Evolutionary conservation across 768 basidiomycete species (phyloP), one percentile per base, ranked within the genome.

Genomic region (Termitomyces heimii): DNA sequence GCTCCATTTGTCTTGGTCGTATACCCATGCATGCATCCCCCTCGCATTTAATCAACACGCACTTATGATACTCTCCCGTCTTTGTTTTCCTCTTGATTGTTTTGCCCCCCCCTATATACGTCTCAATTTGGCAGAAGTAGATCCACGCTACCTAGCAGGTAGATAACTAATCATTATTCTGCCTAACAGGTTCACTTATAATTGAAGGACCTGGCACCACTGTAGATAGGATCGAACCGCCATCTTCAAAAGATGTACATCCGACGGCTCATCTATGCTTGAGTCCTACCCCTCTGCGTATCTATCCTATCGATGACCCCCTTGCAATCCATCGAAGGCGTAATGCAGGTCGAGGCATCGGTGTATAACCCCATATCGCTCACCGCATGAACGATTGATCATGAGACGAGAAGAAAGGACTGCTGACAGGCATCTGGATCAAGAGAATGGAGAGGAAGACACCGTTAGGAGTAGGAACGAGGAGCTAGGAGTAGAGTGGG

Each of bases 341-440:
- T n/a, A 20, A 32, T 28, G 18, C 8, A 39, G 37, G 12, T 48
- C 13, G 18, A 32, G 31, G 31, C 12, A 32, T 46, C 45, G 28
- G 24, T 46, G 22, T 42, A 51, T 39, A 51, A 34, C 8, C 43
- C 50, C 9, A 31, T 29, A 40, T 32, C 28, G 39, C 37, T 58
- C 13, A 31, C 31, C 9, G 22, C 35, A 40, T 54, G 52, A 24
- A 49, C 31, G 46, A 14, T 35, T 42, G 26, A 50, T 39, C 57
- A 54, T 58, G 18, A 58, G 53, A 14, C 46, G 13, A 39, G 45
- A 58, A 9, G 45, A 49, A 8, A 53, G 31, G 34, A 48, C 53
- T 46, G 46, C 48, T 42, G 57, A 58, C 35, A 49, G 20, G 45
- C 46, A n/a, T 58, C 42, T 51, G 56, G 56, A 26, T 43, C 26